Evolutionary conservation across 1,284 basidiomycete species (phyloP).

Genomic region (Ustilago bromivora): DNA sequence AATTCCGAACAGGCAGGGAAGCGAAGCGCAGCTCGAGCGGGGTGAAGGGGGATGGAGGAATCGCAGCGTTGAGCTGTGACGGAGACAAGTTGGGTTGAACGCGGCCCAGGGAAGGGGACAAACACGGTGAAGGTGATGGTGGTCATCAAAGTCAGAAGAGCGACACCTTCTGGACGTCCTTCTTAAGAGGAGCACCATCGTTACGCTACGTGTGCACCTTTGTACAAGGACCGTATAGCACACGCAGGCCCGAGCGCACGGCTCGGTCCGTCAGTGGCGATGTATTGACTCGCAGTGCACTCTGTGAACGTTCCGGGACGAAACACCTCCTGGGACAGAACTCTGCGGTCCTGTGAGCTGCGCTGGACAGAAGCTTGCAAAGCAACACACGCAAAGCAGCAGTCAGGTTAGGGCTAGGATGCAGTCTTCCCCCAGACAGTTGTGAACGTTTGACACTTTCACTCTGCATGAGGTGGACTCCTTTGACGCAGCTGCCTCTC

Average conservation of each 20-base stretch:
- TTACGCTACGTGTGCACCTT: neutral
- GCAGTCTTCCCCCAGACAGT: neutral
- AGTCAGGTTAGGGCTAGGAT: neutral
- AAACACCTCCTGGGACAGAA: neutral
- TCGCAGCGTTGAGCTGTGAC: constrained; percentile 49
- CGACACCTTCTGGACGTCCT: constrained; percentile 32
- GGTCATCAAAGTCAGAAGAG: neutral
- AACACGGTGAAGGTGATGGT: constrained; percentile 20
- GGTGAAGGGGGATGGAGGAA: neutral
- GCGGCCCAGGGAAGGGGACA: constrained; percentile 20
- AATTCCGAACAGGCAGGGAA: neutral
- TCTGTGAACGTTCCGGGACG: neutral
- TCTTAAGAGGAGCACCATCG: constrained; percentile 18
- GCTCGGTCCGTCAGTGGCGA: constrained; percentile 5
- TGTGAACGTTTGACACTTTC: neutral
- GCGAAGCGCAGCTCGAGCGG: neutral
- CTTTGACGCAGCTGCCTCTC: neutral
- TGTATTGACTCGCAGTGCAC: neutral
- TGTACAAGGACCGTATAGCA: neutral
- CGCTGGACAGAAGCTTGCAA: neutral
- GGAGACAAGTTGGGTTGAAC: constrained; percentile 29
- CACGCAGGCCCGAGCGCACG: constrained; percentile 6
- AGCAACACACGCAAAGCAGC: neutral
- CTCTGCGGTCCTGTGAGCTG: neutral
- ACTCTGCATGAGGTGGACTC: constrained; percentile 14